Evolutionary conservation across 805 yeast genomes (phyloP), one percentile per base, ranked within the genome.

Genomic region (Danielia oregonensis): DNA sequence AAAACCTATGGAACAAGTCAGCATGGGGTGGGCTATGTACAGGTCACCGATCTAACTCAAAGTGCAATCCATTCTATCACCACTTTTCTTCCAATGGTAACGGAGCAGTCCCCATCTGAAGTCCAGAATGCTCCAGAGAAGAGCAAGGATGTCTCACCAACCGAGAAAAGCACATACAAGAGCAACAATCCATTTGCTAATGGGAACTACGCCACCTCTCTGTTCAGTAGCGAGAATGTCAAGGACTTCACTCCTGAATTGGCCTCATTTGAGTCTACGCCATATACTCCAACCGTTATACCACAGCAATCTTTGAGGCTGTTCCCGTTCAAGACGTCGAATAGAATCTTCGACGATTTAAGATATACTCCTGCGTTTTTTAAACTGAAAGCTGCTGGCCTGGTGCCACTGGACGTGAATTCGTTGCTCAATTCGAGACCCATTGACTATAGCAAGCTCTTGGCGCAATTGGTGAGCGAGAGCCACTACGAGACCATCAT

Each of bases 321-420:
- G 18, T 23, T 13, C 58, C 71, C 60, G 3, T 76, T 76, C 58
- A 84, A 83, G 48, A 82, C 91, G 0, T 57, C 80, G 5, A 83
- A 83, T 48, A 63, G 91, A 35, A 63, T 84, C 14, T 46, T 82
- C 15, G 87, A 81, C 52, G 91, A 83, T 48, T 51, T 83, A 19
- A 61, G 42, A 32, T 43, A 41, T 34, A 42, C 56, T 8, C 44
- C 53, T 8, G 49, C 51, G 17, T 42, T 39, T 17, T 24, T 32
- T 6, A 29, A 29, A 15, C 34, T 39, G 18, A 12, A 23, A 12
- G 17, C 2, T 11, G 22, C 26, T 8, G 17, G n/a, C 11, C 12
- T 11, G 4, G 16, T 15, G 16, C 22, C 12, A 16, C 3, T 26
- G 6, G 27, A 6, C 1, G 27, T 37, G 12, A 26, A 29, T n/a